Percentiles rank a stretch among this genome's conserved stretches.
Evolutionary conservation across 257 asterid species (phyloP).

Genomic region (Scutellaria minor): DNA sequence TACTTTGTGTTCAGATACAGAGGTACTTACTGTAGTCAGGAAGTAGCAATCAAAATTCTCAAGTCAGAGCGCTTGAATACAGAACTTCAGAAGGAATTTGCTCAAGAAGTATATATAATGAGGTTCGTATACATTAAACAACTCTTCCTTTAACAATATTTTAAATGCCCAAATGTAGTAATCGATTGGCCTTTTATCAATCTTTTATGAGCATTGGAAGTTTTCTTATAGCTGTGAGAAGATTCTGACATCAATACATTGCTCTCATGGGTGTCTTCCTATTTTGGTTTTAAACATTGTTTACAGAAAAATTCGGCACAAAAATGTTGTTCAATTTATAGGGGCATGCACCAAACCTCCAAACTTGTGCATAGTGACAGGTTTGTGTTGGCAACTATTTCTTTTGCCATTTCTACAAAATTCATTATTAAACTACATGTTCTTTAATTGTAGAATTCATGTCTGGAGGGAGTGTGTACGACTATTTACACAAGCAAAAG

Average conservation of each 20-base stretch:
- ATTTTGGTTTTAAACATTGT: conserved; percentile 20
- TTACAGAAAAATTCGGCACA: conserved; percentile 96
- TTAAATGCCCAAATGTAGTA: background rate
- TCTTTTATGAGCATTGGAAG: conserved; percentile 3
- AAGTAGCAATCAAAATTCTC: conserved; percentile 95
- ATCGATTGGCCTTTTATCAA: background rate
- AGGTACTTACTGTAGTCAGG: conserved; percentile 86
- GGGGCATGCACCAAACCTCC: conserved; percentile 98
- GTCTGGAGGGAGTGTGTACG: conserved; percentile 93
- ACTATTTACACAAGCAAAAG: conserved; percentile 81
- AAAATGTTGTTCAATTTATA: conserved; percentile 93
- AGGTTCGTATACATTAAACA: conserved; percentile 54
- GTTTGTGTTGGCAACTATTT: conserved; percentile 42
- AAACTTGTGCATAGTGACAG: conserved; percentile 93
- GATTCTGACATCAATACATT: conserved; percentile 6
- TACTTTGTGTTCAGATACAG: conserved; percentile 66
- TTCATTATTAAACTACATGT: conserved; percentile 17
- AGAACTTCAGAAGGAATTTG: conserved; percentile 91
- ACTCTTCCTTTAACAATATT: background rate
- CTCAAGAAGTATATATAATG: conserved; percentile 97
- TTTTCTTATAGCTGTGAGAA: conserved; percentile 16
- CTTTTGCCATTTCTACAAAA: conserved; percentile 20
- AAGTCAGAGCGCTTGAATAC: conserved; percentile 82
- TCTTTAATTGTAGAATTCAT: conserved; percentile 63
- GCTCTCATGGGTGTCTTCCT: background rate